Conservation (phyloP, 2,329 filamentous ascomycete genomes). For the Plectosphaerella plurivora region DNA sequence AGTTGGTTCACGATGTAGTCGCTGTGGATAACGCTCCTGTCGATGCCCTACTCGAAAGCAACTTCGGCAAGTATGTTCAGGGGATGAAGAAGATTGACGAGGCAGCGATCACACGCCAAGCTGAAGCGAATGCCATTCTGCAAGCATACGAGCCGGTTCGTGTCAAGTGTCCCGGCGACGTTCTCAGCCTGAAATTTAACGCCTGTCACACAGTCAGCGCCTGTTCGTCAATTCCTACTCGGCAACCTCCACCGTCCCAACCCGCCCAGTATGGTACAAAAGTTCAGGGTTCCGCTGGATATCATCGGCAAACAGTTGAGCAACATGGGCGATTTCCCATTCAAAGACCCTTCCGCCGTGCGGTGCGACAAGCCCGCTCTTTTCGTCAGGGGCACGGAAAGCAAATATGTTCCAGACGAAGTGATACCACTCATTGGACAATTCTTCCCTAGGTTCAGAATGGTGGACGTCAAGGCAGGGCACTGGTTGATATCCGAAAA, state of each 20-base stretch:
- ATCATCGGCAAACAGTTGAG: slow-evolving; percentile 64
- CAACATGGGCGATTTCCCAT: slow-evolving; percentile 86
- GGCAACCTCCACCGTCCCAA: slow-evolving; percentile 68
- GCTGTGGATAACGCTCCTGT: slow-evolving; percentile 91
- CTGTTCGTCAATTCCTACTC: slow-evolving; percentile 86
- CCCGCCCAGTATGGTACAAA: slow-evolving; percentile 46
- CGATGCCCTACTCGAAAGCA: slow-evolving; percentile 67
- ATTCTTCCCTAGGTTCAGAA: slow-evolving; percentile 75
- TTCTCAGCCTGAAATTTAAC: background rate
- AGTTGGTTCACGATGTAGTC: slow-evolving; percentile 65
- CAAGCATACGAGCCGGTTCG: slow-evolving; percentile 64
- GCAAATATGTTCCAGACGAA: slow-evolving; percentile 78
- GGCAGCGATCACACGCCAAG: slow-evolving; percentile 60
- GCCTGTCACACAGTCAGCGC: slow-evolving; percentile 45
- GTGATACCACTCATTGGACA: slow-evolving; percentile 71
- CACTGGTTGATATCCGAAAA: slow-evolving; percentile 92
- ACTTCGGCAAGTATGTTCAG: slow-evolving; percentile 75
- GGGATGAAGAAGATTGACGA: slow-evolving; percentile 81
- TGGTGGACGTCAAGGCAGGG: slow-evolving; percentile 72
- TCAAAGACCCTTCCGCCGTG: slow-evolving; percentile 61
- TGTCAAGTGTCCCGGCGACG: background rate
- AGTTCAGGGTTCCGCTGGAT: slow-evolving; percentile 75
- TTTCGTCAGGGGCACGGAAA: slow-evolving; percentile 74
- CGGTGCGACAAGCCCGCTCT: slow-evolving; percentile 75
- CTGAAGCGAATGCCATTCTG: slow-evolving; percentile 77